A percentile compares a stretch with the other conserved stretches of the same genome.
Conservation (phyloP, 164 flowering plant species). For the Stephania cephalantha region DNA sequence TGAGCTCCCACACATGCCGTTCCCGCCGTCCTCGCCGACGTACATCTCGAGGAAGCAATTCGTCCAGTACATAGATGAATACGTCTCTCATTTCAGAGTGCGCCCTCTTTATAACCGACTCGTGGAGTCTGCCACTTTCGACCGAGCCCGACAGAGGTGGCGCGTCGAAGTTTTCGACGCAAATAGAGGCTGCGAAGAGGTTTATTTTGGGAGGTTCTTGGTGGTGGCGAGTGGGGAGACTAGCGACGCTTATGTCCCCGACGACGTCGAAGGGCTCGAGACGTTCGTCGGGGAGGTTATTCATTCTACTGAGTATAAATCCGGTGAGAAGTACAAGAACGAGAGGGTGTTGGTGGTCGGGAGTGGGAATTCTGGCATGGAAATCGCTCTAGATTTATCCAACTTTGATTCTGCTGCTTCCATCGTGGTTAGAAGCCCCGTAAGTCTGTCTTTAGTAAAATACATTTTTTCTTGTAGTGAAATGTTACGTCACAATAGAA, state of each 20-base stretch:
- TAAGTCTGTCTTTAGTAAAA: constrained; percentile 13
- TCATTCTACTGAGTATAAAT: constrained; percentile 38
- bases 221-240: constrained; percentile 46
- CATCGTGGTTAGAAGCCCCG: constrained; percentile 50
- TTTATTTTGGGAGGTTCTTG: constrained; percentile 25
- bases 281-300: constrained; percentile 28
- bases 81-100: constrained; percentile 40
- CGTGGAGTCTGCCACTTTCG: constrained; percentile 37
- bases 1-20: constrained; percentile 43
- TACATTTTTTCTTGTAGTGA: too few relatives aligned
- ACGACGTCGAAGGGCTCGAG: constrained; percentile 24
- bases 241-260: constrained; percentile 25
- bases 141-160: constrained; percentile 34
- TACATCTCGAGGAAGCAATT: constrained; percentile 33
- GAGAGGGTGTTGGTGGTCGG: constrained; percentile 60
- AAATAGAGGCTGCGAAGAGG: constrained; percentile 16
- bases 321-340: constrained; percentile 25
- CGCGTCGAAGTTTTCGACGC: constrained; percentile 20
- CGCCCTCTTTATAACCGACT: constrained; percentile 29
- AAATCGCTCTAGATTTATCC: constrained; percentile 47
- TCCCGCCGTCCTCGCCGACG: constrained; percentile 27
- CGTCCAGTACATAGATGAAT: constrained; percentile 44
- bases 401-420: constrained; percentile 38
- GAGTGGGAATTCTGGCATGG: constrained; percentile 73
- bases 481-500: too few relatives aligned